Evolutionary conservation across 192 early-diverging fungal species (phyloP), one percentile per base, ranked within the genome.

Genomic region (Radiomyces spectabilis): DNA sequence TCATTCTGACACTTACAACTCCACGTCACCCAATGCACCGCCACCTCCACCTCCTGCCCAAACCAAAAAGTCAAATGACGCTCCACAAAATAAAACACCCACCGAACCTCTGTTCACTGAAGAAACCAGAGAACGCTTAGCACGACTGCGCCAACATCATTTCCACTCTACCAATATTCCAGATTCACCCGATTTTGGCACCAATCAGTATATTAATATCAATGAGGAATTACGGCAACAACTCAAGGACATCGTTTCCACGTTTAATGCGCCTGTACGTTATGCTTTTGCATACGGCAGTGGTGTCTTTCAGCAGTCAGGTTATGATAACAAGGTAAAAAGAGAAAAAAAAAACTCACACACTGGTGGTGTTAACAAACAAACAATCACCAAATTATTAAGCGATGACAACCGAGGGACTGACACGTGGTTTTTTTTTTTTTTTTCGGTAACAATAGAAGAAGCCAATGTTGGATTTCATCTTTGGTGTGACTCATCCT

Each of bases 201-300:
- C 70, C 37, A 82, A 82, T 58, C 80, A 79, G 44, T 61, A 82
- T 44, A 70, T 82, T 26, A 73, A 63, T 27, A 82, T 82, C 44
- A 72, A 82, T 47, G 62, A 71, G 32, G 78, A 69, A 22, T 51
- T 63, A 3, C 77, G 76, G 51, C 59, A 76, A 38, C 61, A 61
- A 9, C 65, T 80, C 26, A 77, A 75, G 48, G 58, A 65, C 18
- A 69, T 79, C 18, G 61, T 79, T 1, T 59, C 66, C 18, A 43
- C 69, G 43, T 76, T 76, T 40, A 58, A 77, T 53, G 78, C 78
- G 0, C 80, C 82, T 30, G 71, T 85, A 22, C 71, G 85, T 32
- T 93, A 86, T 69, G 92, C 94, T 1, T 84, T 95, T 71, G 94
- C 91, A 3, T 99, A 99, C 65, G 97, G 97, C 7, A 90, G 86